Evolutionary conservation across 2,329 filamentous ascomycete species (phyloP).

Genomic region (Orbilia blumenaviensis): DNA sequence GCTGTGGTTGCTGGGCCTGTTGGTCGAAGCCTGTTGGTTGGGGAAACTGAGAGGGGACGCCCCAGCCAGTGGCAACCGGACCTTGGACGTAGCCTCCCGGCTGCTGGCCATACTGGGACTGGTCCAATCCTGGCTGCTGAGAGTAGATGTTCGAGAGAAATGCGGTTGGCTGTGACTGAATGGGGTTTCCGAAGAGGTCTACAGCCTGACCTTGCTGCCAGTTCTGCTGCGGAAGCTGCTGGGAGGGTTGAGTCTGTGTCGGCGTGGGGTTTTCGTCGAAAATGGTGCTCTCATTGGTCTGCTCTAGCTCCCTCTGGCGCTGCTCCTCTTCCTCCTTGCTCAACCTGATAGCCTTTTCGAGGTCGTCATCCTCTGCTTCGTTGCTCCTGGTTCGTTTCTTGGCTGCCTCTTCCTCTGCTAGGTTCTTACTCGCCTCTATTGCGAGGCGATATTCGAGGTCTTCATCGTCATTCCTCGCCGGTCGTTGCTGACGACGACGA

Average conservation of each 20-base stretch:
- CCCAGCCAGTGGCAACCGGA: conserved; percentile 46
- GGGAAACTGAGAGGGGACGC: conserved; percentile 53
- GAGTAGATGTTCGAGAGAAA: conserved; percentile 74
- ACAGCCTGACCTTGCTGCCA: conserved; percentile 97
- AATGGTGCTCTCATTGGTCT: conserved; percentile 82
- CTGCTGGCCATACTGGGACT: conserved; percentile 64
- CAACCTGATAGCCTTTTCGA: conserved; percentile 92
- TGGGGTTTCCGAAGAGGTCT: conserved; percentile 96
- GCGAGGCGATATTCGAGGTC: conserved; percentile 90
- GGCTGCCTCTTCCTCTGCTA: conserved; percentile 86
- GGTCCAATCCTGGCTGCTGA: conserved; percentile 79
- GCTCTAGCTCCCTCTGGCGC: conserved; percentile 84
- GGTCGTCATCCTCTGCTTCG: conserved; percentile 76
- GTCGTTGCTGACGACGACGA: conserved; percentile 64
- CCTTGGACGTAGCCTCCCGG: conserved; percentile 45
- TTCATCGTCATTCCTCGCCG: conserved; percentile 74
- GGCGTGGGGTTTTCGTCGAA: conserved; percentile 80
- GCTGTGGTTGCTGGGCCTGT: conserved; percentile 61
- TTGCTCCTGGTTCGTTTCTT: conserved; percentile 73
- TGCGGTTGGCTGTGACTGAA: conserved; percentile 75
- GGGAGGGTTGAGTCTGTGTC: conserved; percentile 70
- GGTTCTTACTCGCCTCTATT: conserved; percentile 91
- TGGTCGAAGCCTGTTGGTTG: conserved; percentile 64
- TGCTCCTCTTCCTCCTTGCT: conserved; percentile 91
- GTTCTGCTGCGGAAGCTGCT: conserved; percentile 65